These are phyloP conservation scores for Populus hybrid DNA, from an alignment of 441 rosid species.

Conservation along the genomic window DNA sequence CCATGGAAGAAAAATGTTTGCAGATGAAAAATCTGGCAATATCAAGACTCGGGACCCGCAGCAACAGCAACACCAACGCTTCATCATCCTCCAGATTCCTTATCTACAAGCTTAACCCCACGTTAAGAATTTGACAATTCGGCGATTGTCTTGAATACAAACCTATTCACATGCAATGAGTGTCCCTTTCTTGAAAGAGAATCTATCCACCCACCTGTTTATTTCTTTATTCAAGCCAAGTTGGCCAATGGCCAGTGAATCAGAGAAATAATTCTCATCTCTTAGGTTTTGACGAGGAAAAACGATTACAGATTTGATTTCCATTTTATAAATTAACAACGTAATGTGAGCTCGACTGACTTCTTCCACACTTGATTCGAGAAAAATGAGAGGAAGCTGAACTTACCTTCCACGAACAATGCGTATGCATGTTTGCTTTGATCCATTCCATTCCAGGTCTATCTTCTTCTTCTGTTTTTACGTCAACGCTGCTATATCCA, in stretches of 20 bases:
- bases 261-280: neutral
- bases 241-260: neutral
- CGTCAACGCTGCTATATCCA: neutral
- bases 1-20: conserved; percentile 19
- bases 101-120: conserved; percentile 26
- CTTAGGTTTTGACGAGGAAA: neutral
- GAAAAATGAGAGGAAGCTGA: neutral
- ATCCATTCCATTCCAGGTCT: neutral
- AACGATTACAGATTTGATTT: neutral
- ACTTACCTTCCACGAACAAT: neutral
- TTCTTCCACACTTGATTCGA: neutral
- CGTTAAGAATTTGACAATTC: neutral
- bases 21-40: conserved; percentile 12
- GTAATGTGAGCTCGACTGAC: neutral
- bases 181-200: conserved; percentile 15
- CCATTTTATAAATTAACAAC: too few species aligned
- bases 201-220: neutral
- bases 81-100: conserved; percentile 29
- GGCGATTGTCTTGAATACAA: neutral
- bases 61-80: neutral
- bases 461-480: too few species aligned
- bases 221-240: neutral
- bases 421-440: neutral
- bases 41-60: conserved; percentile 28
- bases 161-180: conserved; percentile 5